Evolutionary conservation across 2,329 filamentous ascomycete species (phyloP).

Genomic region (Coniochaeta prunicola): DNA sequence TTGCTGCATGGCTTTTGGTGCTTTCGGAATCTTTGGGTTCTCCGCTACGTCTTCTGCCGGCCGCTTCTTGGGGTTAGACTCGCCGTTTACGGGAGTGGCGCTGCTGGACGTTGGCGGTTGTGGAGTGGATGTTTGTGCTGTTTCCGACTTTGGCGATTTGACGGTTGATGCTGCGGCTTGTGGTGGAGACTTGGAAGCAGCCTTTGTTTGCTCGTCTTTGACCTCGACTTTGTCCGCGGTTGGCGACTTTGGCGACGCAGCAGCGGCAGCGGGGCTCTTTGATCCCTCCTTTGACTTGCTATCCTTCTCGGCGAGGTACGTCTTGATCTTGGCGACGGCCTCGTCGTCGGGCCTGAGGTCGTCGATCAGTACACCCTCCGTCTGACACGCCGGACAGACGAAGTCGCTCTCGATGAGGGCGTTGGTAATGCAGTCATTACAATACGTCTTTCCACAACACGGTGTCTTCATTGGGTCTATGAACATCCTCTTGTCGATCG

Average conservation of each 20-base stretch:
- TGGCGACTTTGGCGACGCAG: conserved; percentile 21
- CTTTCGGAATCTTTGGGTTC: conserved; percentile 59
- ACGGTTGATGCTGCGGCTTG: conserved; percentile 15
- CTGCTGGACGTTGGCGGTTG: conserved; percentile 16
- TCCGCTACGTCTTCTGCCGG: conserved; percentile 66
- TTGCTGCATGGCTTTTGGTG: conserved; percentile 55
- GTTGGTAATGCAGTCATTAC: conserved; percentile 99
- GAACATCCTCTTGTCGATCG: conserved; percentile 96
- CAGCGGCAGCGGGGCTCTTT: conserved; percentile 27
- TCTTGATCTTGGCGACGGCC: conserved; percentile 68
- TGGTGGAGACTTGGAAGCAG: conserved; percentile 15
- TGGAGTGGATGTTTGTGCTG: conserved; percentile 20
- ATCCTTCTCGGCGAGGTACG: conserved; percentile 50
- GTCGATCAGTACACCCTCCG: conserved; percentile 87
- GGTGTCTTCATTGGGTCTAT: conserved; percentile 98
- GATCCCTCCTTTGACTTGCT: conserved; percentile 34
- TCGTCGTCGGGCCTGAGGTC: conserved; percentile 81
- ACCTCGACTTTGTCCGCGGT: conserved; percentile 26
- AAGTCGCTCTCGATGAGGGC: conserved; percentile 98
- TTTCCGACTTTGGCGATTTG: conserved; percentile 18
- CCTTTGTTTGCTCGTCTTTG: conserved; percentile 29
- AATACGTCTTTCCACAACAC: conserved; percentile 97
- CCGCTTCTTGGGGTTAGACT: conserved; percentile 68
- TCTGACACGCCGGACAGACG: conserved; percentile 85
- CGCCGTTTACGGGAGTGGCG: conserved; percentile 15